Evolutionary conservation across 139 green algal genomes (phyloP).

Genomic region (Chlorella sp.): DNA sequence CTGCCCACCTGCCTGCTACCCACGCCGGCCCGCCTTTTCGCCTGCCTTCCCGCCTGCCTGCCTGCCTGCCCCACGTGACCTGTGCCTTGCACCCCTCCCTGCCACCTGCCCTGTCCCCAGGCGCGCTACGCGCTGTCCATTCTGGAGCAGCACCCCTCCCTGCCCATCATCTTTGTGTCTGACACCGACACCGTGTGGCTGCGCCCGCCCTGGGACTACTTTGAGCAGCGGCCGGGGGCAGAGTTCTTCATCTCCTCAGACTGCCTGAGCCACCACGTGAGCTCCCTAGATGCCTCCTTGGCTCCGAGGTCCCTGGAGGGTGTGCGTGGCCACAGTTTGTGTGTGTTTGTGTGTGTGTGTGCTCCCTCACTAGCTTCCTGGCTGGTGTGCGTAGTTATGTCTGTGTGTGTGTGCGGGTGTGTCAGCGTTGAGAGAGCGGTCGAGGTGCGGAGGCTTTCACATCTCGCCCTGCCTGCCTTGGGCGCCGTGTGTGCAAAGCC

Average conservation of each 20-base stretch:
- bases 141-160: constrained; percentile 3
- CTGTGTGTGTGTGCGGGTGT: background rate
- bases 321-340: background rate
- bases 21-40: too few species aligned
- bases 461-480: too few species aligned
- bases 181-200: constrained; percentile 30
- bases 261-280: constrained; percentile 39
- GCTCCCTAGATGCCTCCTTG: too few species aligned
- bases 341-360: too few species aligned
- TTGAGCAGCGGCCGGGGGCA: background rate
- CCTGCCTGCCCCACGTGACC: background rate
- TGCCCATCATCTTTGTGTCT: background rate
- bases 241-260: constrained; percentile 38
- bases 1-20: background rate
- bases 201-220: background rate
- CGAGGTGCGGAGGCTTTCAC: too few species aligned
- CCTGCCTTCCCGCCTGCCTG: too few species aligned
- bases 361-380: too few species aligned
- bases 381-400: background rate
- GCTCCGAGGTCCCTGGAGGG: background rate
- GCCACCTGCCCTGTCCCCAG: background rate
- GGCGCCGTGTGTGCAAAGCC: too few species aligned
- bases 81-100: background rate
- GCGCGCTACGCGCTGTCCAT: background rate
- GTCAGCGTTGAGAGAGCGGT: too few species aligned